Evolutionary conservation across 1,139 yeast genomes (phyloP).

Genomic region (Suhomyces panamericanus): DNA sequence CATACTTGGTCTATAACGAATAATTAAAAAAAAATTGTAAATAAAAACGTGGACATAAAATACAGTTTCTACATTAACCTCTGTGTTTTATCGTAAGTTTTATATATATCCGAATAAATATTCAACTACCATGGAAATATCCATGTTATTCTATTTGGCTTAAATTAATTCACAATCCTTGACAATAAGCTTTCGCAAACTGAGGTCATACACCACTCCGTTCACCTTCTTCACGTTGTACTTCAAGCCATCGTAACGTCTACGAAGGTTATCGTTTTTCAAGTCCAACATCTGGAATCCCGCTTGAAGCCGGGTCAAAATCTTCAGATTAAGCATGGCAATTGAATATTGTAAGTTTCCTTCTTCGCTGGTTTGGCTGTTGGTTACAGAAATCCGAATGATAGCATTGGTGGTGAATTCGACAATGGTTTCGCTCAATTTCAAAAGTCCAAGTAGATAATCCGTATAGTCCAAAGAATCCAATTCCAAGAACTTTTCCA

Average conservation of each 20-base stretch:
- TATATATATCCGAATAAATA: too few species aligned
- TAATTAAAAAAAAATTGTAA: too few species aligned
- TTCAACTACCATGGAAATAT: too few species aligned
- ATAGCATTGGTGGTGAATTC: slow-evolving; percentile 32
- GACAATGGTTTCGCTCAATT: slow-evolving; percentile 27
- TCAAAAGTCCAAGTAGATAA: slow-evolving; percentile 27
- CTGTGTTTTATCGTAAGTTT: too few species aligned
- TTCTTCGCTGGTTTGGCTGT: not conserved
- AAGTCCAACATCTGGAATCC: slow-evolving; percentile 35
- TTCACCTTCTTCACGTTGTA: slow-evolving; percentile 32
- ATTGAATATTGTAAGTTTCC: slow-evolving; percentile 23
- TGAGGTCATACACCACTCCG: slow-evolving; percentile 28
- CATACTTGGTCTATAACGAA: too few species aligned
- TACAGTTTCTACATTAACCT: too few species aligned
- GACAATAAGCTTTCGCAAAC: slow-evolving; percentile 14
- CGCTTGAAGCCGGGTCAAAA: slow-evolving; percentile 27
- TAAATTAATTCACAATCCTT: slow-evolving; percentile 3
- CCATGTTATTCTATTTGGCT: too few species aligned
- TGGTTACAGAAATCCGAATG: slow-evolving; percentile 24
- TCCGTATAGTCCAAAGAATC: slow-evolving; percentile 22
- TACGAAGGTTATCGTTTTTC: slow-evolving; percentile 31
- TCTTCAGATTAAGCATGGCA: slow-evolving; percentile 26
- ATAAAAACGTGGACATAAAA: too few species aligned
- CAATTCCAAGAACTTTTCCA: slow-evolving; percentile 14
- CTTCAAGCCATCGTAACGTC: slow-evolving; percentile 34